phyloP scores from a whole-genome alignment of 352 stramenopile genomes.

The Phytophthora hibernalis region DNA sequence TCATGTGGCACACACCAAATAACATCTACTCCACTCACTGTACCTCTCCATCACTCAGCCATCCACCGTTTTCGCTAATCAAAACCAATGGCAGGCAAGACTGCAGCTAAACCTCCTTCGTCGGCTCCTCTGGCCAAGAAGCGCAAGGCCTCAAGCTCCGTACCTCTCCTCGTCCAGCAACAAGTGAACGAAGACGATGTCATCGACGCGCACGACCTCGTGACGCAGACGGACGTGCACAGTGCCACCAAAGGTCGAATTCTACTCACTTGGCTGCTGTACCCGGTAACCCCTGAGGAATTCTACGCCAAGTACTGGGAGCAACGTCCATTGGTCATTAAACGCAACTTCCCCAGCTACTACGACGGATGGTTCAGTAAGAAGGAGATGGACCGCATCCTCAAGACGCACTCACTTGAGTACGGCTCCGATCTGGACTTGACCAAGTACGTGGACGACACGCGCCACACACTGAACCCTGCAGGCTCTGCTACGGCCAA shows the following conservation, averaged over 20 bases:
- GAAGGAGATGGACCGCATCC: conserved; percentile 73
- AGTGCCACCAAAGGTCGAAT: conserved; percentile 73
- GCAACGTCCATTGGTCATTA: conserved; percentile 90
- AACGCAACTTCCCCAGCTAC: conserved; percentile 66
- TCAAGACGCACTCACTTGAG: conserved; percentile 77
- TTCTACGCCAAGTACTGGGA: conserved; percentile 96
- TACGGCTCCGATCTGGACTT: conserved; percentile 88
- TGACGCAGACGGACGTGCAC: conserved; percentile 64
- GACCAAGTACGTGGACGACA: conserved; percentile 90
- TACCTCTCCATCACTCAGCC: background rate
- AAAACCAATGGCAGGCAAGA: conserved; percentile 55
- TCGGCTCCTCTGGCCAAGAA: conserved; percentile 54
- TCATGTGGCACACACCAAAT: too few relatives aligned
- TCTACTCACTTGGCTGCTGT: conserved; percentile 89
- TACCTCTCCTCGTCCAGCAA: conserved; percentile 52
- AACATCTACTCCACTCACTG: background rate
- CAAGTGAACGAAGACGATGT: conserved; percentile 58
- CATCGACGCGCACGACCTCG: conserved; percentile 63
- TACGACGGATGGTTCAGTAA: conserved; percentile 88
- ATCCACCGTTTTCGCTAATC: conserved; percentile 13
- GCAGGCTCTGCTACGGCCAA: conserved; percentile 60
- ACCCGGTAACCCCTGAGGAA: conserved; percentile 81
- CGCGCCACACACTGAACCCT: conserved; percentile 75
- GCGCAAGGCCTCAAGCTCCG: conserved; percentile 44
- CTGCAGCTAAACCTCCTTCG: conserved; percentile 17